phyloP scores from a whole-genome alignment of 208 protist genomes.

The Spongospora subterranea region DNA sequence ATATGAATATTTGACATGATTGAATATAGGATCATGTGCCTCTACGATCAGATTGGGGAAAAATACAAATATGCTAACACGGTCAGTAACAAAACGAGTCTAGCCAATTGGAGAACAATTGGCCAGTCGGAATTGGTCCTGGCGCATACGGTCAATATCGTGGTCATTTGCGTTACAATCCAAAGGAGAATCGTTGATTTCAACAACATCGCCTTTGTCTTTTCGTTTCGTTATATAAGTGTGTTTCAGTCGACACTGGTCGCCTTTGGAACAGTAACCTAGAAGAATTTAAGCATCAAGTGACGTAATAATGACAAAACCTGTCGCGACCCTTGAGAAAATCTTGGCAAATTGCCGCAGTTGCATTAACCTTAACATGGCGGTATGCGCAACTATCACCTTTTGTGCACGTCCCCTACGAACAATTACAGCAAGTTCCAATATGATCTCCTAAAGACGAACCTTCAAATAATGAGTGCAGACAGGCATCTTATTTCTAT shows the following conservation, averaged over 20 bases:
- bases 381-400: slow-evolving; percentile 24
- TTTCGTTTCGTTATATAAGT: not conserved
- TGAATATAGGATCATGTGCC: too few species aligned
- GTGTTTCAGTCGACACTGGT: slow-evolving; percentile 25
- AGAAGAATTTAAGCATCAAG: not conserved
- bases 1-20: too few species aligned
- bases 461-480: slow-evolving; percentile 49
- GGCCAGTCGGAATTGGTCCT: too few species aligned
- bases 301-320: not conserved
- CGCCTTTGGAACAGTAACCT: slow-evolving; percentile 42
- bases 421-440: not conserved
- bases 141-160: too few species aligned
- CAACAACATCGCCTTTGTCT: too few species aligned
- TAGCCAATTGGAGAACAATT: not conserved
- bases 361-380: slow-evolving; percentile 35
- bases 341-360: slow-evolving; percentile 18
- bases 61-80: not conserved
- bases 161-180: too few species aligned
- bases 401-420: slow-evolving; percentile 1
- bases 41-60: too few species aligned
- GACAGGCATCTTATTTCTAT: slow-evolving; percentile 33
- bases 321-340: slow-evolving; percentile 6
- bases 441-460: not conserved
- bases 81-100: not conserved
- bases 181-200: too few species aligned